Evolutionary conservation across 2,329 filamentous ascomycete genomes (phyloP).

Genomic region (Ophiostoma perfectum): DNA sequence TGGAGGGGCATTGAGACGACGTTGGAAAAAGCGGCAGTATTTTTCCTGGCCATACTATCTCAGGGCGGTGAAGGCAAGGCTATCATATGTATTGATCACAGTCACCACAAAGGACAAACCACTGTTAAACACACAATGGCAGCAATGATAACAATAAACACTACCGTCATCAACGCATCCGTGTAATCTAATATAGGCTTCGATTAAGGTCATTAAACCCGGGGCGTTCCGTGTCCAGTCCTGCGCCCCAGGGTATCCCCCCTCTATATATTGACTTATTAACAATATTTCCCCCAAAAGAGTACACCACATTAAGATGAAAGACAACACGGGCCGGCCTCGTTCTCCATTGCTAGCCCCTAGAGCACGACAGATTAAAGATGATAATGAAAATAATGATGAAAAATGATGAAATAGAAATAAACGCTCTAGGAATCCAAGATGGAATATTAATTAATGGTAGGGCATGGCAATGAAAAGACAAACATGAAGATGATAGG

Average conservation of each 20-base stretch:
- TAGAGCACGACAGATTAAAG: constrained; percentile 13
- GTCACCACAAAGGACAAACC: not conserved
- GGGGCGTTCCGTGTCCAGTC: not conserved
- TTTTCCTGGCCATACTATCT: no score
- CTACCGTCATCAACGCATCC: no score
- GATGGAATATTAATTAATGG: constrained; percentile 18
- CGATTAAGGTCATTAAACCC: not conserved
- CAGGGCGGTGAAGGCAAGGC: constrained; percentile 8
- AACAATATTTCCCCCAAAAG: not conserved
- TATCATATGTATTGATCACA: not conserved
- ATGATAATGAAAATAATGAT: constrained; percentile 10
- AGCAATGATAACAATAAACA: no score
- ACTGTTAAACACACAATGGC: no score
- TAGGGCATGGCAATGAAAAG: constrained; percentile 11
- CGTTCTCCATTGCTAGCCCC: constrained; percentile 4
- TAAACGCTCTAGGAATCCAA: constrained; percentile 15
- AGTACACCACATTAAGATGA: constrained; percentile 16
- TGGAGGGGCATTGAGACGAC: constrained; percentile 3
- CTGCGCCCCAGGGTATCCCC: not conserved
- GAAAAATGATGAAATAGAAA: constrained; percentile 18
- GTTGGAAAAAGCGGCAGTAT: no score
- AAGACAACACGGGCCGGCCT: constrained; percentile 19
- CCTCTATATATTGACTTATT: not conserved
- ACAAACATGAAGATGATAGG: constrained; percentile 4
- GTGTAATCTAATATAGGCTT: no score